Evolutionary conservation across 306 rosid species (phyloP), one percentile per base, ranked within the genome.

Genomic region (Rosa persica): DNA sequence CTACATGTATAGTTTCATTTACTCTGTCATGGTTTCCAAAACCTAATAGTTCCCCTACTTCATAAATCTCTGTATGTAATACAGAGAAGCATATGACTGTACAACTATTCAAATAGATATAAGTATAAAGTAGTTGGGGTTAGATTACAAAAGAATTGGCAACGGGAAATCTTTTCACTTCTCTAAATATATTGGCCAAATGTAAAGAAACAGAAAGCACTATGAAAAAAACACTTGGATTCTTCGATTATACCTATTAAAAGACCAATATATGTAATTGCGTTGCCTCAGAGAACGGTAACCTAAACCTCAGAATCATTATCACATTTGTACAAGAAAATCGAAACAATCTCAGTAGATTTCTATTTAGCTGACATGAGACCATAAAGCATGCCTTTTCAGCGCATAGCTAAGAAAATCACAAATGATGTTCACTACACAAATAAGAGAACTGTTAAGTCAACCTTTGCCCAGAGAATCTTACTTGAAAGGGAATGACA

Each of bases 401-500:
- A 36, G 65, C 27, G 52, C 27, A 38, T 22, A 55, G 38, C 39
- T 38, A 5, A 38, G 10, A 52, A 1, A 73, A 51, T n/a, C 47
- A 67, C 69, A 76, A 44, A 58, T 49, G 70, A 48, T 49, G 70
- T 12, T 71, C 39, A 54, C 19, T 42, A 8, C 58, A 20, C 36
- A 11, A 34, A 66, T 36, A 34, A 20, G 47, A 67, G 30, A 77
- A 34, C 20, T 51, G 65, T 15, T 39, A 10, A 57, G 4, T n/a
- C 73, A 23, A 49, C 30, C 22, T 42, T 70, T 46, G 67, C 72
- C 61, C 6, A 72, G 76, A 75, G 66, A 71, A 62, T 73, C 85
- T 17, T 77, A 85, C 82, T 84, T 43, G 76, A 40, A 10, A 5
- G 42, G 52, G 20, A 36, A 54, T 52, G 73, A 34, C 15, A 11